Evolutionary conservation across 257 asterid species (phyloP).

Genomic region (Solanum piurae): DNA sequence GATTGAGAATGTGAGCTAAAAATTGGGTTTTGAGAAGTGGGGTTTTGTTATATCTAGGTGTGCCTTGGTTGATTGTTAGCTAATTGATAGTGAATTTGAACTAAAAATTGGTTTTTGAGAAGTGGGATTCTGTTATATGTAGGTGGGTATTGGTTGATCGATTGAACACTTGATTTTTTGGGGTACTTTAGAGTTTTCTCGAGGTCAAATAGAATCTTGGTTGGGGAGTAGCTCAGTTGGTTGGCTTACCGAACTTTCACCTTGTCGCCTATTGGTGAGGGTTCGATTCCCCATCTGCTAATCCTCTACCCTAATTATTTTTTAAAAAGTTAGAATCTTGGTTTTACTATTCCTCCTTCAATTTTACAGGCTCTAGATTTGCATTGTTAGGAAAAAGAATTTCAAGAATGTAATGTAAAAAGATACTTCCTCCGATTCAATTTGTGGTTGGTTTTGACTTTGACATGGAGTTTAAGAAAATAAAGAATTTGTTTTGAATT

Average conservation of each 20-base stretch:
- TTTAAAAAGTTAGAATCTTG: background rate
- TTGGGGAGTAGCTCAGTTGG: background rate
- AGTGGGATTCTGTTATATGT: conserved; percentile 19
- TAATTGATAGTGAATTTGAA: background rate
- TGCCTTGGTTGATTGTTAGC: background rate
- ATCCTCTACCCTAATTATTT: background rate
- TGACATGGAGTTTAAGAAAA: background rate
- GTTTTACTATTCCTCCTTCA: background rate
- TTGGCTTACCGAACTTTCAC: background rate
- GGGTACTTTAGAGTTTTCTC: background rate
- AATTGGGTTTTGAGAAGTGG: conserved; percentile 22
- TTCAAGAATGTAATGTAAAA: background rate
- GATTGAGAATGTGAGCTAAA: conserved; percentile 9
- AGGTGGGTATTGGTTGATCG: background rate
- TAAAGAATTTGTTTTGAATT: background rate
- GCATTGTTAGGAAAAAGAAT: background rate
- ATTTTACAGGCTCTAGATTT: background rate
- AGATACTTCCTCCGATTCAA: background rate
- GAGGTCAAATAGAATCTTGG: background rate
- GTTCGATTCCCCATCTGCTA: background rate
- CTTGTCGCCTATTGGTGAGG: background rate
- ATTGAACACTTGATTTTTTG: background rate
- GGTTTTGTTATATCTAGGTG: conserved; percentile 5
- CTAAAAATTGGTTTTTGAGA: conserved; percentile 22
- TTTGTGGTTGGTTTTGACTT: background rate